A percentile compares a stretch with the other conserved stretches of the same genome.
phyloP scores from a whole-genome alignment of 352 stramenopile species.

The Pythium vanterpoolii region DNA sequence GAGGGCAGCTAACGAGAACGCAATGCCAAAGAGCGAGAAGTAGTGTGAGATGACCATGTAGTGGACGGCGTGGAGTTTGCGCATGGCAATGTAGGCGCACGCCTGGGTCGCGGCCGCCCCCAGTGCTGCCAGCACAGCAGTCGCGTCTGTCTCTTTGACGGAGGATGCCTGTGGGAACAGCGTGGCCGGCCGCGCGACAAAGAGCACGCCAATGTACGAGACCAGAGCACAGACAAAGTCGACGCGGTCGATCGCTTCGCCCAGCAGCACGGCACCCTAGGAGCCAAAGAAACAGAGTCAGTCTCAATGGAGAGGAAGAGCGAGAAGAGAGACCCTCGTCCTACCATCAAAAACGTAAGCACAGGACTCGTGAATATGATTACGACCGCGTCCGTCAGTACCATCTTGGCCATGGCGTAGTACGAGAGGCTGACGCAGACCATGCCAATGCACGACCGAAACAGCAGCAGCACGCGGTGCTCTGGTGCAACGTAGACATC shows the following conservation, averaged over 20 bases:
- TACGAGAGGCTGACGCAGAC: slow-evolving; percentile 48
- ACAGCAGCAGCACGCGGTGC: slow-evolving; percentile 37
- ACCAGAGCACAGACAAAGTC: slow-evolving; percentile 41
- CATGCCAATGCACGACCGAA: slow-evolving; percentile 53
- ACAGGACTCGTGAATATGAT: slow-evolving; percentile 67
- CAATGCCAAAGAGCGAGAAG: slow-evolving; percentile 39
- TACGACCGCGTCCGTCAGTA: slow-evolving; percentile 61
- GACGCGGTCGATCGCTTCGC: slow-evolving; percentile 43
- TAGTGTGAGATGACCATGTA: slow-evolving; percentile 42
- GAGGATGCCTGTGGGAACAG: slow-evolving; percentile 36
- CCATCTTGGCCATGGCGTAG: slow-evolving; percentile 70
- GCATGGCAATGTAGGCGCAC: slow-evolving; percentile 49
- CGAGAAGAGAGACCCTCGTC: not conserved
- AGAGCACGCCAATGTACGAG: slow-evolving; percentile 53
- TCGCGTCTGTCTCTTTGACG: slow-evolving; percentile 18
- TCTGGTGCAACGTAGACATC: slow-evolving; percentile 33
- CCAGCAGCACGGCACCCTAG: slow-evolving; percentile 42
- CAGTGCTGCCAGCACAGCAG: slow-evolving; percentile 39
- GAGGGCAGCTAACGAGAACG: slow-evolving; percentile 27
- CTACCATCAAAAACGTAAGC: slow-evolving; percentile 58
- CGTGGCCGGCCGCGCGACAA: slow-evolving; percentile 48
- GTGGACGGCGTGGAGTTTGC: slow-evolving; percentile 50
- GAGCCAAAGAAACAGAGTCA: not conserved
- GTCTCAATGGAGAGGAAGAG: not conserved
- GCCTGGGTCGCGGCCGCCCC: slow-evolving; percentile 45